Percentiles rank a stretch among this genome's conserved stretches.
phyloP scores from a whole-genome alignment of 2,329 filamentous ascomycete species.

The Talaromyces sp. region DNA sequence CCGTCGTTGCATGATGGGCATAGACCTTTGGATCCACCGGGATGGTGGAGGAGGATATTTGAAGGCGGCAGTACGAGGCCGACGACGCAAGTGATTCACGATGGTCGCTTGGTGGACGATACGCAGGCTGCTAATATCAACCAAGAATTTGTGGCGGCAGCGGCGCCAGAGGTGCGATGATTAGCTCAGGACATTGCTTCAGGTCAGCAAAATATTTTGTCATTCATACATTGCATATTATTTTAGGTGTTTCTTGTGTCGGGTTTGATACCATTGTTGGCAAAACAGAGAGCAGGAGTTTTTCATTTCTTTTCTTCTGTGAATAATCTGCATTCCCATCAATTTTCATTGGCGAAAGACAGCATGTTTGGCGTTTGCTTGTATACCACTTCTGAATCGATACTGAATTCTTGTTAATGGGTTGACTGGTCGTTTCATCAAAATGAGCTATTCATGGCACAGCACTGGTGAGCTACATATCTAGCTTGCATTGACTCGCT shows the following conservation, averaged over 20 bases:
- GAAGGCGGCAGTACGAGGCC: conserved; percentile 41
- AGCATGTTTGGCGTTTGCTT: conserved; percentile 6
- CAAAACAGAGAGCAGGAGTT: neutral
- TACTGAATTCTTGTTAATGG: neutral
- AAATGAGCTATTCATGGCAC: neutral
- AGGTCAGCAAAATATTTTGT: neutral
- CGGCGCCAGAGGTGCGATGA: conserved; percentile 32
- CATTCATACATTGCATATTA: conserved; percentile 6
- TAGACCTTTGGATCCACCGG: conserved; percentile 80
- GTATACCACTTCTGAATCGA: neutral
- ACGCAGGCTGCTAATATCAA: conserved; percentile 30
- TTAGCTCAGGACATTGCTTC: neutral
- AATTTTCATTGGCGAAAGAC: neutral
- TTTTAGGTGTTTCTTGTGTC: conserved; percentile 5
- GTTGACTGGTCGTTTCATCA: neutral
- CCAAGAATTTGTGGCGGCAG: conserved; percentile 30
- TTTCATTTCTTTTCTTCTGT: neutral
- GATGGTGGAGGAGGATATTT: conserved; percentile 85
- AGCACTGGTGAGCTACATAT: too few species aligned
- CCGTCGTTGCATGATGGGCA: conserved; percentile 82
- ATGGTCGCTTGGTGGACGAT: conserved; percentile 18
- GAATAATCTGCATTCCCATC: neutral
- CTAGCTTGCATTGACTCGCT: neutral
- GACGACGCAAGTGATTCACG: neutral
- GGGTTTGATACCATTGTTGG: conserved; percentile 11